Conservation (phyloP, 257 asterid genomes). For the Thymus mandschuricus region DNA sequence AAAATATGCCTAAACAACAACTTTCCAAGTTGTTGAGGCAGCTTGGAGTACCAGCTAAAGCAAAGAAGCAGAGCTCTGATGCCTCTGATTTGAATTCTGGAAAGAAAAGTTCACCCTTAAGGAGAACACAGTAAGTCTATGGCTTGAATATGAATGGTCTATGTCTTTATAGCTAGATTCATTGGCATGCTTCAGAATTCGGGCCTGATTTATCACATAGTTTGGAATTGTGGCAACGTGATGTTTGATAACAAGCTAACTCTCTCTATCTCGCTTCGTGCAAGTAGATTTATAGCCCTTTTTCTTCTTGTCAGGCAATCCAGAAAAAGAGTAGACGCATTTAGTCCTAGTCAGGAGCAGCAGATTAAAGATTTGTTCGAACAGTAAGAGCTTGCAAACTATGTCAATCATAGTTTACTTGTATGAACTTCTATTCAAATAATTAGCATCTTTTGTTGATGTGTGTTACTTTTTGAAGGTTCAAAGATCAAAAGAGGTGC, state of each 20-base stretch:
- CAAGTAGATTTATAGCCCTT: conserved; percentile 21
- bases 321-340: conserved; percentile 72
- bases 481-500: conserved; percentile 82
- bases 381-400: conserved; percentile 65
- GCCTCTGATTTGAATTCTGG: conserved; percentile 29
- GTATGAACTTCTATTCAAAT: conserved; percentile 13
- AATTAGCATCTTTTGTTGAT: conserved; percentile 31
- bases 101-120: conserved; percentile 45
- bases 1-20: conserved; percentile 53
- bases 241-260: conserved; percentile 9
- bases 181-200: conserved; percentile 24
- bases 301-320: conserved; percentile 56
- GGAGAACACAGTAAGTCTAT: conserved; percentile 66
- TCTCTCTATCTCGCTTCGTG: conserved; percentile 3
- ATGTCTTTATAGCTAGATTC: neutral
- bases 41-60: conserved; percentile 62
- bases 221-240: too few species aligned
- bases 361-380: conserved; percentile 74
- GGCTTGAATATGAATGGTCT: conserved; percentile 28
- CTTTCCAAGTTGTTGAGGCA: conserved; percentile 56
- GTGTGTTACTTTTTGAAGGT: conserved; percentile 58
- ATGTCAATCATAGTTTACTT: conserved; percentile 22
- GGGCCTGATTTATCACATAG: conserved; percentile 4
- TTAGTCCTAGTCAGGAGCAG: conserved; percentile 79
- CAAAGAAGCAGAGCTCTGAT: conserved; percentile 42